A percentile compares a stretch with the other conserved stretches of the same genome.
Conservation (phyloP, 495 filamentous ascomycete genomes). For the Penicillium crystallinum region DNA sequence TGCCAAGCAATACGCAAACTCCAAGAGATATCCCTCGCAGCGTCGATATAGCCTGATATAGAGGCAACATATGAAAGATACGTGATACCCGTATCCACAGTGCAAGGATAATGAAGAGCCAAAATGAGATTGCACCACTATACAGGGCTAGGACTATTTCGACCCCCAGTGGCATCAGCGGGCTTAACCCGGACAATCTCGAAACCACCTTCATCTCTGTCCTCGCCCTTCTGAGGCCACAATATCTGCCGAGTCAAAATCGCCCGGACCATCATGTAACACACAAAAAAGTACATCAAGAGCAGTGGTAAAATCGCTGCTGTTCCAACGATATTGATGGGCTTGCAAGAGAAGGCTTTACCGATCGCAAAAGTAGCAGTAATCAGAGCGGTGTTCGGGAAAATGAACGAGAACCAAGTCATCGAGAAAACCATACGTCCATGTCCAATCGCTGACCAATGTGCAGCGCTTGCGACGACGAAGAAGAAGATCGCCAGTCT, state of each 20-base stretch:
- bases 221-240: slow-evolving; percentile 68
- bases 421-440: slow-evolving; percentile 72
- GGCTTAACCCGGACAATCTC: slow-evolving; percentile 33
- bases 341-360: slow-evolving; percentile 53
- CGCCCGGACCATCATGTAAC: slow-evolving; percentile 64
- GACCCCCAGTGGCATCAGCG: background rate
- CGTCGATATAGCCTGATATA: too few species aligned
- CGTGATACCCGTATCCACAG: too few species aligned
- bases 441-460: slow-evolving; percentile 63
- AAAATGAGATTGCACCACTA: background rate
- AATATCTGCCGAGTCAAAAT: slow-evolving; percentile 59
- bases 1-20: too few species aligned
- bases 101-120: background rate
- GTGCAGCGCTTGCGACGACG: slow-evolving; percentile 67
- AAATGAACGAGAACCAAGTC: slow-evolving; percentile 86
- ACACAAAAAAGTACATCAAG: slow-evolving; percentile 65
- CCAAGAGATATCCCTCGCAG: too few species aligned
- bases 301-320: slow-evolving; percentile 58
- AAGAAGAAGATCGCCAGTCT: slow-evolving; percentile 83
- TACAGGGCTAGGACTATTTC: background rate
- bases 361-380: slow-evolving; percentile 72
- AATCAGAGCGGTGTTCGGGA: slow-evolving; percentile 75
- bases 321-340: slow-evolving; percentile 64
- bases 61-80: too few species aligned
- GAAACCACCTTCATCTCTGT: slow-evolving; percentile 58